A percentile compares a stretch with the other conserved stretches of the same genome.
Conservation (phyloP, 805 yeast genomes). For the Saccharomycopsis amapae region DNA sequence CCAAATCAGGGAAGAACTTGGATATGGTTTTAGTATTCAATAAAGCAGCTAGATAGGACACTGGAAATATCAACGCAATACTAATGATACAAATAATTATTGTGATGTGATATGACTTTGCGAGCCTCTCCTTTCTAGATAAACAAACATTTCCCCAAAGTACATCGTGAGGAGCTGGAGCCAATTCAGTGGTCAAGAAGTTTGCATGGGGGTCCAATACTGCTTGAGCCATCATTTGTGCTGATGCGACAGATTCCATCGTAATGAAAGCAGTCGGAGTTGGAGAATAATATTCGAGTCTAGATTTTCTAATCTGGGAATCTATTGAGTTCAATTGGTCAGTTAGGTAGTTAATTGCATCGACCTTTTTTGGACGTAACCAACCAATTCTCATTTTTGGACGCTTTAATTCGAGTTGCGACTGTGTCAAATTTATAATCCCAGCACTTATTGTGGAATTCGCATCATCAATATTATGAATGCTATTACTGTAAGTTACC, state of each 20-base stretch:
- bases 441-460: constrained; percentile 15
- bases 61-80: constrained; percentile 72
- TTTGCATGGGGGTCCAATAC: constrained; percentile 85
- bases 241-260: constrained; percentile 90
- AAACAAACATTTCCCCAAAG: constrained; percentile 88
- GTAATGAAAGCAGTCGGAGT: constrained; percentile 92
- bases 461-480: constrained; percentile 16
- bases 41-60: constrained; percentile 75
- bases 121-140: constrained; percentile 62
- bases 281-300: constrained; percentile 65
- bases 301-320: constrained; percentile 55
- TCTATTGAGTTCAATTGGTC: constrained; percentile 64
- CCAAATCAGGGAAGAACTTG: constrained; percentile 77
- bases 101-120: constrained; percentile 55
- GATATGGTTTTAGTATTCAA: constrained; percentile 72
- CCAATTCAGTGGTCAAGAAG: constrained; percentile 71
- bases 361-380: constrained; percentile 60
- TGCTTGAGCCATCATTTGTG: constrained; percentile 95
- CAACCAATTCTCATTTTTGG: constrained; percentile 59
- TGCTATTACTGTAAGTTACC: constrained; percentile 10
- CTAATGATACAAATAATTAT: constrained; percentile 60
- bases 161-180: constrained; percentile 95
- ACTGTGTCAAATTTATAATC: constrained; percentile 10
- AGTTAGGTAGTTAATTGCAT: constrained; percentile 74
- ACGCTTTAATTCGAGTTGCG: constrained; percentile 30